Evolutionary conservation across 768 basidiomycete species (phyloP), one percentile per base, ranked within the genome.

Genomic region (Leccinum pellstonianum): DNA sequence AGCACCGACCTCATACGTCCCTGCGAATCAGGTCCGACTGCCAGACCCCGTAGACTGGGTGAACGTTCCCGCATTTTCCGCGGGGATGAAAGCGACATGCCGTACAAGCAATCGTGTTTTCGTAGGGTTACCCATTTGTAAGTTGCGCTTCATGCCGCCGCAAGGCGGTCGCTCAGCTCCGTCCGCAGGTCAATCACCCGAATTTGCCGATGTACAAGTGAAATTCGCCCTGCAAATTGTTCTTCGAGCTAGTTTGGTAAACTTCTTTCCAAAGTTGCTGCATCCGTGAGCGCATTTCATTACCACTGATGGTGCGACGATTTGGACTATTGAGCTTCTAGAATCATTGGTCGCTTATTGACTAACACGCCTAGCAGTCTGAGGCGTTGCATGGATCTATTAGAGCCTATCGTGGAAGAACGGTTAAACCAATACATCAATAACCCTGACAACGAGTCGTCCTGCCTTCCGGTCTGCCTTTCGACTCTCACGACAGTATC

Each of bases 81-180:
- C 69, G 57, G 65, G 70, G 48, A 68, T 74, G 60, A 64, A 67
- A 37, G 72, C 74, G 56, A 71, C 72, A 55, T 73, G 71, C 64
- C 75, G 77, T 62, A 68, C 65, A 57, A 77, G 74, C 52, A 80
- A 77, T 56, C 77, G 79, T 25, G 58, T 78, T 41, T 79, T 79
- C 52, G 75, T 80, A 27, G 79, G 79, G 2, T 52, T 68, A 5
- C 71, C 75, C 12, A 57, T 77, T 51, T 77, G 79, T 79, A 56
- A 55, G 73, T 67, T 37, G 49, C 49, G 17, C 54, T 49, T 47
- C 31, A 15, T 57, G 23, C 54, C 41, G 33, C 41, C 55, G 25
- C 58, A 46, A 49, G 51, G 55, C 51, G 49, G 19, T 47, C 33
- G 51, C 46, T 65, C 37, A 66, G 52, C 29, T 61, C 55, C 52